A percentile compares a stretch with the other conserved stretches of the same genome.
Evolutionary conservation across 768 basidiomycete genomes (phyloP).

Genomic region (Lyophyllum semitale): DNA sequence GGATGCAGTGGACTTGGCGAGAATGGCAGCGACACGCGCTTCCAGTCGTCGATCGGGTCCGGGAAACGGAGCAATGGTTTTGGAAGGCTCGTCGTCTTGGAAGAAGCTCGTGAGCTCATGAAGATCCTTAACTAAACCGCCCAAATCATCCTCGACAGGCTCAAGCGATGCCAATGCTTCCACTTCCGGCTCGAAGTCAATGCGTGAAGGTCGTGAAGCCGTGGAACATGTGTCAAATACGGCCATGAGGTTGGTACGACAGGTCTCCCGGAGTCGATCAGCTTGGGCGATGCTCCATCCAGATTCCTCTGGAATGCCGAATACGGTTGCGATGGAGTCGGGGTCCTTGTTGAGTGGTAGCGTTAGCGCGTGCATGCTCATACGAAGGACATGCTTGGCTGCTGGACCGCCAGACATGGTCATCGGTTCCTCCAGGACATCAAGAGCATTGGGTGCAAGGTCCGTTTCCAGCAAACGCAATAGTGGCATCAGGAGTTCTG

Average conservation of each 20-base stretch:
- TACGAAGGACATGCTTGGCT: constrained; percentile 85
- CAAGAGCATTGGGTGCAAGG: constrained; percentile 80
- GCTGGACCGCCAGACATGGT: constrained; percentile 74
- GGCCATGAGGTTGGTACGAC: constrained; percentile 77
- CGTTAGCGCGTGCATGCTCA: constrained; percentile 78
- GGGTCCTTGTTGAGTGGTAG: constrained; percentile 36
- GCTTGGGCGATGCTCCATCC: constrained; percentile 86
- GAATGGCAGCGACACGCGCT: constrained; percentile 79
- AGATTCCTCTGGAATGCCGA: constrained; percentile 78
- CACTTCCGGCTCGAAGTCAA: constrained; percentile 72
- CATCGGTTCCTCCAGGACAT: constrained; percentile 92
- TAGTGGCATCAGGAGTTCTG: constrained; percentile 89
- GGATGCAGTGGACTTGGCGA: constrained; percentile 72
- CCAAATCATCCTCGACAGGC: constrained; percentile 64
- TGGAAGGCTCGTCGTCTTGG: constrained; percentile 46
- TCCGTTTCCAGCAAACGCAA: constrained; percentile 88
- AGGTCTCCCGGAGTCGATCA: constrained; percentile 58
- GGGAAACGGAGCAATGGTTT: constrained; percentile 32
- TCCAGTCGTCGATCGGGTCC: constrained; percentile 65
- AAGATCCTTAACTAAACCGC: constrained; percentile 76
- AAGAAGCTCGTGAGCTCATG: constrained; percentile 78
- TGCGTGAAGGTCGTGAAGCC: constrained; percentile 65
- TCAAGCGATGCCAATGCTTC: constrained; percentile 43
- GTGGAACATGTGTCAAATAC: constrained; percentile 85
- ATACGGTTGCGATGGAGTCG: constrained; percentile 68